Conservation (phyloP, 2,329 filamentous ascomycete genomes). For the Trichoderma semiorbis region DNA sequence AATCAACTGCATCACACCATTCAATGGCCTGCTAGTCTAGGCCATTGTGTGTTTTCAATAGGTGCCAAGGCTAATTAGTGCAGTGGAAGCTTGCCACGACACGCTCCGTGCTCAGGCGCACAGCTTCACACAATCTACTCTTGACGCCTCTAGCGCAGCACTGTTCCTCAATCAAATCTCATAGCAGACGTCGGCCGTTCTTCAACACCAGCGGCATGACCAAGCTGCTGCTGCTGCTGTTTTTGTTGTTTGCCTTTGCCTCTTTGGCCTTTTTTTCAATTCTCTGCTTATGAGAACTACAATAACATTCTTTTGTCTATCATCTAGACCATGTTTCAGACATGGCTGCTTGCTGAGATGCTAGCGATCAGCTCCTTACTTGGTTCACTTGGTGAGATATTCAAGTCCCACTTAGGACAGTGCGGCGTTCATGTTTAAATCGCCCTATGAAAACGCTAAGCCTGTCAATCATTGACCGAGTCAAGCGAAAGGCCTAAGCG, state of each 20-base stretch:
- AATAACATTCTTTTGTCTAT: neutral
- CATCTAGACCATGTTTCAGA: neutral
- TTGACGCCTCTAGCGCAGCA: slow-evolving; percentile 11
- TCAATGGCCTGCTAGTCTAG: slow-evolving; percentile 13
- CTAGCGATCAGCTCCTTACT: neutral
- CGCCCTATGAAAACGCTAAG: neutral
- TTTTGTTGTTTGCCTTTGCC: neutral
- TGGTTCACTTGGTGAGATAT: neutral
- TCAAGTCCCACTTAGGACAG: neutral
- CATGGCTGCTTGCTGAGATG: neutral
- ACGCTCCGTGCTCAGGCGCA: slow-evolving; percentile 9
- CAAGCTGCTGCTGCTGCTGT: neutral
- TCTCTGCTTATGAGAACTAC: neutral
- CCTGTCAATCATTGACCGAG: neutral
- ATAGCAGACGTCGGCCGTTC: neutral
- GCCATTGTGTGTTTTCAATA: slow-evolving; percentile 13
- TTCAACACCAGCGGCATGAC: neutral
- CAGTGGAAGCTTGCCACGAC: slow-evolving; percentile 1
- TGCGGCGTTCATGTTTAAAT: neutral
- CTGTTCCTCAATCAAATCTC: neutral
- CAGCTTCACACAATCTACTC: neutral
- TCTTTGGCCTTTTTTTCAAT: neutral
- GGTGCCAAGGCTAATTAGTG: slow-evolving; percentile 9
- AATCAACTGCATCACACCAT: slow-evolving; percentile 2
- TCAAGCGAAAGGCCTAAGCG: neutral